Evolutionary conservation across 148 eudicot genomes (phyloP).

Genomic region (Fagopyrum esculentum): DNA sequence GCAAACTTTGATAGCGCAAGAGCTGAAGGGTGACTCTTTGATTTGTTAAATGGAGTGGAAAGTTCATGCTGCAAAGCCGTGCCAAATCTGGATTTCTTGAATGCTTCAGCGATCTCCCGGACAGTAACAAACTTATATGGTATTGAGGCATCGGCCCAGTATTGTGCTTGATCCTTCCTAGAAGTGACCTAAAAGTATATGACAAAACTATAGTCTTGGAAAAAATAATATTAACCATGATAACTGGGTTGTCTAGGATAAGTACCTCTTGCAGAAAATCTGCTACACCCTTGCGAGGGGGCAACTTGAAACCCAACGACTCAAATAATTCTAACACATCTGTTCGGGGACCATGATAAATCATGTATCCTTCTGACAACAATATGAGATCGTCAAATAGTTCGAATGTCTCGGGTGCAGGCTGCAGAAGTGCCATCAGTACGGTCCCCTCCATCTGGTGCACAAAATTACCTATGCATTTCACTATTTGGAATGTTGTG

Average conservation of each 20-base stretch:
- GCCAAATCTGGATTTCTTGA: slow-evolving; percentile 58
- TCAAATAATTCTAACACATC: slow-evolving; percentile 37
- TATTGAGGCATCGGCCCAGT: slow-evolving; percentile 74
- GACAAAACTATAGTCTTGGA: not conserved
- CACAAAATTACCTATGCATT: slow-evolving; percentile 60
- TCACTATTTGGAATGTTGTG: slow-evolving; percentile 77
- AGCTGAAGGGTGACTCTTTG: slow-evolving; percentile 48
- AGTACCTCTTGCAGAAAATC: slow-evolving; percentile 94
- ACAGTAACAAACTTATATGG: slow-evolving; percentile 62
- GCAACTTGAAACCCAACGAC: slow-evolving; percentile 60
- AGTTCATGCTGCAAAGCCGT: slow-evolving; percentile 36
- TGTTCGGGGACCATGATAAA: slow-evolving; percentile 45
- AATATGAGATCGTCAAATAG: slow-evolving; percentile 56
- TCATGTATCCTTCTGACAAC: slow-evolving; percentile 39
- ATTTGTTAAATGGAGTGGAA: slow-evolving; percentile 45
- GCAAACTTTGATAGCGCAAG: slow-evolving; percentile 45
- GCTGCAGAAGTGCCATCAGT: slow-evolving; percentile 91
- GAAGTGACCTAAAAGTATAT: slow-evolving; percentile 64
- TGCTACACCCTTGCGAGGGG: slow-evolving; percentile 79
- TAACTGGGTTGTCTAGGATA: not conserved
- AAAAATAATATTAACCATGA: not conserved
- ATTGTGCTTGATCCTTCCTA: slow-evolving; percentile 80
- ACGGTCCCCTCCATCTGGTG: slow-evolving; percentile 84
- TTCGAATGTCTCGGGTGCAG: slow-evolving; percentile 47
- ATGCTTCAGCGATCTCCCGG: slow-evolving; percentile 65